These are phyloP conservation scores for Fraxinus sp. DNA, from an alignment of 305 asterid genomes.

Conservation along the genomic window DNA sequence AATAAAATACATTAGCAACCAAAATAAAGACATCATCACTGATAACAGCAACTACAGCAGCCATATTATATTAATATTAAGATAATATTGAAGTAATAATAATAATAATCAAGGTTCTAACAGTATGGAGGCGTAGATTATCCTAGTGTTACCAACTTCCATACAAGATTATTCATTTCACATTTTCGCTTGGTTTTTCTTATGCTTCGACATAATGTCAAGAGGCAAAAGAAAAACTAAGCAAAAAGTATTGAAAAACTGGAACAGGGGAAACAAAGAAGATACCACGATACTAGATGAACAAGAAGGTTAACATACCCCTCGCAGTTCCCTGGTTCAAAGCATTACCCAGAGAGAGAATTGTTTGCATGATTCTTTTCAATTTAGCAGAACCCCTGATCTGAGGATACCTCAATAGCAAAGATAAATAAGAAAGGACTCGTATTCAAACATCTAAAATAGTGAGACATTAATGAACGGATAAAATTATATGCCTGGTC, in stretches of 20 bases:
- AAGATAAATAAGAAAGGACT: slow-evolving; percentile 27
- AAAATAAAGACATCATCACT: background rate
- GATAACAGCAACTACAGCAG: background rate
- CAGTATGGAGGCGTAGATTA: background rate
- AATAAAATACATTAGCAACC: background rate
- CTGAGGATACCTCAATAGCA: slow-evolving; percentile 51
- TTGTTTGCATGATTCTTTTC: slow-evolving; percentile 93
- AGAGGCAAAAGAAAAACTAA: slow-evolving; percentile 15
- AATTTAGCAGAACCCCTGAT: slow-evolving; percentile 78
- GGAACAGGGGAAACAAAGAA: slow-evolving; percentile 12
- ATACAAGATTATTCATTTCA: background rate
- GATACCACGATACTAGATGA: slow-evolving; percentile 18
- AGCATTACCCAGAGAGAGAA: slow-evolving; percentile 90
- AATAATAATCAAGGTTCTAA: background rate
- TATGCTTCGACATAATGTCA: background rate
- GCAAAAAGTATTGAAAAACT: slow-evolving; percentile 13
- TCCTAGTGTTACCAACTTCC: background rate
- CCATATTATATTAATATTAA: background rate
- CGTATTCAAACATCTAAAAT: slow-evolving; percentile 10
- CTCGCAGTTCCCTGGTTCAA: slow-evolving; percentile 93
- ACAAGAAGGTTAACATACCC: slow-evolving; percentile 48
- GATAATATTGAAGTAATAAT: background rate
- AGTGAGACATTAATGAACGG: slow-evolving; percentile 20
- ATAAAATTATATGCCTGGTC: slow-evolving; percentile 65
- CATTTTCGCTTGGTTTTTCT: slow-evolving; percentile 1